phyloP scores from a whole-genome alignment of 2,329 filamentous ascomycete species.

The Arthrinium phaeospermum region DNA sequence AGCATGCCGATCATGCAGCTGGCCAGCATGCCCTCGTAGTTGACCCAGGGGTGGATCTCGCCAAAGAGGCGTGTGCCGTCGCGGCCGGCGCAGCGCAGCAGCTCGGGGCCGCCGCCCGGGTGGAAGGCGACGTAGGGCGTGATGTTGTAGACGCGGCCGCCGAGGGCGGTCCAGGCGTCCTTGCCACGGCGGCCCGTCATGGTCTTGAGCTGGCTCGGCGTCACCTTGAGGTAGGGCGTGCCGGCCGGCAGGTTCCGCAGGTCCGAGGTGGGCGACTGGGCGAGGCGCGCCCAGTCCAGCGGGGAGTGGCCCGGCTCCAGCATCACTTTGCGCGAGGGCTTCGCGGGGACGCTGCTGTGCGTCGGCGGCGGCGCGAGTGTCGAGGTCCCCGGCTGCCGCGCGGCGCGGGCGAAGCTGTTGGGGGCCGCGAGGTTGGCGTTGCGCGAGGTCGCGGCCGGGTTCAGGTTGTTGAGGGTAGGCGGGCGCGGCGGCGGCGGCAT shows the following conservation, averaged over 20 bases:
- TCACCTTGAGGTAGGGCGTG: constrained; percentile 71
- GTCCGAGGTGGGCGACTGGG: constrained; percentile 64
- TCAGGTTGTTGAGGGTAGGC: constrained; percentile 31
- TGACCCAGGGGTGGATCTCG: constrained; percentile 74
- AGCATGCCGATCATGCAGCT: constrained; percentile 68
- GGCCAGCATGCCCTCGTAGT: constrained; percentile 72
- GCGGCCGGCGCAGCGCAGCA: constrained; percentile 66
- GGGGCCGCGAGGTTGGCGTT: constrained; percentile 30
- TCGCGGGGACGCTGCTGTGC: constrained; percentile 56
- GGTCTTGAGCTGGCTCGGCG: constrained; percentile 77
- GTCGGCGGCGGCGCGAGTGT: constrained; percentile 62
- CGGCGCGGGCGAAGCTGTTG: constrained; percentile 44
- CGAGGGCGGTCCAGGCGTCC: constrained; percentile 89
- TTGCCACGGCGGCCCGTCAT: constrained; percentile 84
- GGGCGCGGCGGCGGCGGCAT: constrained; percentile 33
- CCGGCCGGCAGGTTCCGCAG: constrained; percentile 66
- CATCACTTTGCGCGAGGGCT: constrained; percentile 72
- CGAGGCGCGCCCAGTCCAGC: constrained; percentile 90
- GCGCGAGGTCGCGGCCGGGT: constrained; percentile 25
- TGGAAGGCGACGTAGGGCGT: constrained; percentile 89
- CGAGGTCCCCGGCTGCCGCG: constrained; percentile 39
- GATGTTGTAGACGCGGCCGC: constrained; percentile 93
- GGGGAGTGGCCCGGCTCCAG: constrained; percentile 92
- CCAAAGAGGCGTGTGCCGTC: constrained; percentile 69
- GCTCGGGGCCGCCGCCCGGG: constrained; percentile 81